Percentiles rank a stretch among this genome's conserved stretches.
These are phyloP conservation scores for Triticum dicoccoides DNA, from an alignment of 176 grass and related monocot species.

Conservation along the genomic window DNA sequence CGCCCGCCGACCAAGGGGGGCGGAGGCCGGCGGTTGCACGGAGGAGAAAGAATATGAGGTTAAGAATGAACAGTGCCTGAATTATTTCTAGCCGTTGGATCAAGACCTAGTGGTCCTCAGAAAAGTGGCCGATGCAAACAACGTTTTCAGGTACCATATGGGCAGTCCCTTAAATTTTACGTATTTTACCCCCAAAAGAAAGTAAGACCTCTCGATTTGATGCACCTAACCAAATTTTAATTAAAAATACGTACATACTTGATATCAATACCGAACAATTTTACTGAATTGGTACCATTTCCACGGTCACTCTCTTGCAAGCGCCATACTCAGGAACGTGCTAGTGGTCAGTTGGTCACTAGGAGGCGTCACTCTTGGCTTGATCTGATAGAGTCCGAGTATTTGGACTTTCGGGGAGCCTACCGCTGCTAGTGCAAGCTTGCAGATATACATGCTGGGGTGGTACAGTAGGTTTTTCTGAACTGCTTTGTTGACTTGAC, in stretches of 20 bases:
- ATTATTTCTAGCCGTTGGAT: too few relatives aligned
- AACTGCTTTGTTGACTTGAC: constrained; percentile 16
- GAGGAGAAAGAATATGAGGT: too few relatives aligned
- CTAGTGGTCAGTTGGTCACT: neutral
- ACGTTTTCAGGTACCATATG: too few relatives aligned
- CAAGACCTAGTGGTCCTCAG: too few relatives aligned
- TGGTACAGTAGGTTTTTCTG: neutral
- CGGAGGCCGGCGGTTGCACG: too few relatives aligned
- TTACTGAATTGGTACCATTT: neutral
- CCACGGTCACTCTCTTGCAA: neutral
- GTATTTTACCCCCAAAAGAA: too few relatives aligned
- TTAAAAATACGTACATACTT: too few relatives aligned
- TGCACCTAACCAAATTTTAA: neutral
- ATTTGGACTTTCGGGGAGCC: neutral
- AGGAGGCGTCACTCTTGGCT: neutral
- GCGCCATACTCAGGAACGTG: neutral
- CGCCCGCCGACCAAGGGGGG: too few relatives aligned
- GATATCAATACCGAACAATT: neutral
- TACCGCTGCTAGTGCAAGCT: too few relatives aligned
- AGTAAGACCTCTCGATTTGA: neutral
- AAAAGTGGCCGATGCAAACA: too few relatives aligned
- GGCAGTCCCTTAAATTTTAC: too few relatives aligned
- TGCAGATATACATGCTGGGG: neutral
- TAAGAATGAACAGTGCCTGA: too few relatives aligned
- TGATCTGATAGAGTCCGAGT: neutral